Evolutionary conservation across 148 eudicot species (phyloP).

Genomic region (Silene conica): DNA sequence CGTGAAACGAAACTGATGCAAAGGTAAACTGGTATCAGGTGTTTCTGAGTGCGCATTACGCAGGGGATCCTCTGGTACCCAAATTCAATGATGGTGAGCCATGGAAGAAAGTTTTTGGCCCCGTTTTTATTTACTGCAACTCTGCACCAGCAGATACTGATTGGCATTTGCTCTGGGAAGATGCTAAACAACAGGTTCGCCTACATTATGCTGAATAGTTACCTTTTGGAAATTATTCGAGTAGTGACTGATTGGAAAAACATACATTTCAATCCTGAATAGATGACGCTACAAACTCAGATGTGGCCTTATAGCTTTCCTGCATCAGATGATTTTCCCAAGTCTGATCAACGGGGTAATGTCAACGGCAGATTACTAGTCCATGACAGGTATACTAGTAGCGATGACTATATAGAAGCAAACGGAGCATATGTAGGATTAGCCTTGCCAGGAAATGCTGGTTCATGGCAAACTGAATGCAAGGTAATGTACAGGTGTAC

Average conservation of each 20-base stretch:
- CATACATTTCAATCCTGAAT: background rate
- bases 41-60: slow-evolving; percentile 80
- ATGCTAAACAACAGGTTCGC: slow-evolving; percentile 78
- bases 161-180: slow-evolving; percentile 73
- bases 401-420: slow-evolving; percentile 46
- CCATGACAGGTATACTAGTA: slow-evolving; percentile 44
- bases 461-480: slow-evolving; percentile 96
- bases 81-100: slow-evolving; percentile 66
- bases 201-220: background rate
- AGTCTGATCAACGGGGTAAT: slow-evolving; percentile 60
- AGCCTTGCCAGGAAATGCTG: slow-evolving; percentile 81
- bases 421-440: slow-evolving; percentile 71
- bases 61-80: slow-evolving; percentile 65
- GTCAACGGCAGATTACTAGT: slow-evolving; percentile 63
- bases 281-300: slow-evolving; percentile 50
- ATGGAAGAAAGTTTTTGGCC: slow-evolving; percentile 96
- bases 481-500: slow-evolving; percentile 44
- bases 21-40: slow-evolving; percentile 37
- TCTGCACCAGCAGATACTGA: slow-evolving; percentile 41
- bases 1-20: slow-evolving; percentile 12
- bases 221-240: background rate
- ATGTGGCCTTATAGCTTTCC: slow-evolving; percentile 89
- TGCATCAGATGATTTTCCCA: slow-evolving; percentile 70
- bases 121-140: slow-evolving; percentile 83
- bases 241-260: background rate